Conservation (phyloP, 129 eudicot genomes). For the Centaurea solstitialis region DNA sequence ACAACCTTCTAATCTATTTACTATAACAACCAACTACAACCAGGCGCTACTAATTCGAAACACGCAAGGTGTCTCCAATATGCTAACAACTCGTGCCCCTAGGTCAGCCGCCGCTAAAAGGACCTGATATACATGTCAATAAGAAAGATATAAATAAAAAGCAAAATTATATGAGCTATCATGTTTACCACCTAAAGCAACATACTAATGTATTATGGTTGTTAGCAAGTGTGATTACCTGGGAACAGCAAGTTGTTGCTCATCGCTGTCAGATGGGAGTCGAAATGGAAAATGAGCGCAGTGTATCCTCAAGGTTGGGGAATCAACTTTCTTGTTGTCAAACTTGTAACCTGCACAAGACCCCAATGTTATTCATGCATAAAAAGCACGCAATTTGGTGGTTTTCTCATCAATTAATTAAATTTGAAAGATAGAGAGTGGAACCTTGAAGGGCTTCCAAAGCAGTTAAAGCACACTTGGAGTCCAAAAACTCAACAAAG, state of each 20-base stretch:
- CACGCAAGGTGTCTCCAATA: not conserved
- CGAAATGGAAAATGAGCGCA: conserved; percentile 92
- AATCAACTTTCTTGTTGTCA: conserved; percentile 80
- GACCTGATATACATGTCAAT: not conserved
- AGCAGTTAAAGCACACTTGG: conserved; percentile 83
- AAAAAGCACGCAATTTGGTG: not conserved
- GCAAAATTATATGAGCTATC: not conserved
- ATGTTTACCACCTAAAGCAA: not conserved
- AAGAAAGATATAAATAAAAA: not conserved
- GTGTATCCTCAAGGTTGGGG: conserved; percentile 63
- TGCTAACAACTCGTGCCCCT: not conserved
- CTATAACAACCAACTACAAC: not conserved
- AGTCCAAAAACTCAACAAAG: conserved; percentile 83
- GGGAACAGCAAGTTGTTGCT: conserved; percentile 19
- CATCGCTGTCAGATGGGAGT: conserved; percentile 54
- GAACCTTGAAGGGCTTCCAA: conserved; percentile 94
- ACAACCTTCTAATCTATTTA: not conserved
- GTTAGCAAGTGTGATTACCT: conserved; percentile 8
- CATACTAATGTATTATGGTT: not conserved
- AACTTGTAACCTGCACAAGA: conserved; percentile 77
- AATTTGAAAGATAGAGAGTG: not conserved
- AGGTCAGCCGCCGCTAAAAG: not conserved
- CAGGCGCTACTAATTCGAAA: no score
- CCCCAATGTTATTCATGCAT: not conserved
- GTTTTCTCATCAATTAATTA: not conserved